phyloP scores from a whole-genome alignment of 768 basidiomycete species.

The Lentinula boryana region DNA sequence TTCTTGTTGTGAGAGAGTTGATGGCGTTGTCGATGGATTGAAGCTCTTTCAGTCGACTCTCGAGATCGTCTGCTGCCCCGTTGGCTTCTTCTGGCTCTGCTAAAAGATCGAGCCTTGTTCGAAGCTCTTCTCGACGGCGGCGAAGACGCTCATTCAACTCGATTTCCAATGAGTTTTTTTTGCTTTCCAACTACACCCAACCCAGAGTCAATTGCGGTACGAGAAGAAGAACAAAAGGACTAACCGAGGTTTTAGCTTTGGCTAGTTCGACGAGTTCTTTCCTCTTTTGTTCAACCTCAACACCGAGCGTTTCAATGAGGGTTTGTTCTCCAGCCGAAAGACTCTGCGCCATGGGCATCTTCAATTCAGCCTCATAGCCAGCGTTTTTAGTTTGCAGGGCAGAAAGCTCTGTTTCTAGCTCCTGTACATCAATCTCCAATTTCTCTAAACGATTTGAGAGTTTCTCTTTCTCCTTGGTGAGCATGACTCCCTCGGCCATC shows the following conservation, averaged over 20 bases:
- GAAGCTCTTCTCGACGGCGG: constrained; percentile 74
- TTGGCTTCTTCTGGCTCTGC: constrained; percentile 54
- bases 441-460: constrained; percentile 51
- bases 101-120: constrained; percentile 68
- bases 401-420: constrained; percentile 66
- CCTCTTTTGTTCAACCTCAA: constrained; percentile 71
- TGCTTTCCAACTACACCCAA: constrained; percentile 54
- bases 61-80: constrained; percentile 60
- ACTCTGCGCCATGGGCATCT: constrained; percentile 67
- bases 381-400: constrained; percentile 55
- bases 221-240: constrained; percentile 14
- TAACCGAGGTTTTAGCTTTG: constrained; percentile 64
- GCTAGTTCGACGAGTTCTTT: constrained; percentile 65
- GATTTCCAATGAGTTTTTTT: constrained; percentile 81
- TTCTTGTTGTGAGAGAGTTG: constrained; percentile 51
- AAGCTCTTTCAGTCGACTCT: constrained; percentile 65
- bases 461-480: constrained; percentile 68
- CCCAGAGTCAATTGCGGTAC: constrained; percentile 1
- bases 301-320: constrained; percentile 59
- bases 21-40: constrained; percentile 62
- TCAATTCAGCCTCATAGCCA: constrained; percentile 65
- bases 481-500: constrained; percentile 49
- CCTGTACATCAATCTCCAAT: constrained; percentile 63
- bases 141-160: constrained; percentile 88
- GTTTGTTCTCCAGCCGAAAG: constrained; percentile 69